Conservation (phyloP, 768 basidiomycete genomes). For the Trametes sanguinea region DNA sequence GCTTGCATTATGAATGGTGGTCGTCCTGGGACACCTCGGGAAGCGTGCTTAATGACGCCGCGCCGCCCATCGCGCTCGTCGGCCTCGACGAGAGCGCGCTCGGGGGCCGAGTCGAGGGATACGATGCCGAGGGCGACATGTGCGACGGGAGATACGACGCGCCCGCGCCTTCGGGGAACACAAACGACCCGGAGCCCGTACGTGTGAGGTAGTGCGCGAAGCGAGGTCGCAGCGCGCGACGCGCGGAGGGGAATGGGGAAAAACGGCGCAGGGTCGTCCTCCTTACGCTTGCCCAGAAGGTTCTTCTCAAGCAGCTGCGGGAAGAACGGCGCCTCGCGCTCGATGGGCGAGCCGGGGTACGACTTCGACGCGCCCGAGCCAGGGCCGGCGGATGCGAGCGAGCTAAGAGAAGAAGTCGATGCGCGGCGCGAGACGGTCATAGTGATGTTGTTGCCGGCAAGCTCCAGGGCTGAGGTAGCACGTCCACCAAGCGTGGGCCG, state of each 20-base stretch:
- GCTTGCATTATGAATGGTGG: constrained; percentile 21
- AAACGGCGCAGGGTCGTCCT: constrained; percentile 23
- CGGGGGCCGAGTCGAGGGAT: constrained; percentile 25
- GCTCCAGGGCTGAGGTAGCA: constrained; percentile 29
- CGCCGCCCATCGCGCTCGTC: constrained; percentile 27
- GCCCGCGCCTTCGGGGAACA: constrained; percentile 8
- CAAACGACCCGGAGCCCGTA: constrained; percentile 27
- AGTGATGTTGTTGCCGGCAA: constrained; percentile 21
- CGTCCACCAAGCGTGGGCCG: constrained; percentile 20
- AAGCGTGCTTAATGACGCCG: constrained; percentile 16
- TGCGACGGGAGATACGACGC: constrained; percentile 14
- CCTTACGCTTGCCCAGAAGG: constrained; percentile 25
- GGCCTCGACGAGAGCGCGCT: constrained; percentile 29
- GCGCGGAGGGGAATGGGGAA: constrained; percentile 26
- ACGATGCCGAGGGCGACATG: constrained; percentile 21
- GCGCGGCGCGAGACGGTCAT: constrained; percentile 30
- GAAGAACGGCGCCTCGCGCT: constrained; percentile 29
- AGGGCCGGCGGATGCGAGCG: constrained; percentile 23
- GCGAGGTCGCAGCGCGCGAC: constrained; percentile 21
- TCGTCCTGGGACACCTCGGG: constrained; percentile 12
- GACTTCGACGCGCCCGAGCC: constrained; percentile 19
- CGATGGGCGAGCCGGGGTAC: constrained; percentile 29
- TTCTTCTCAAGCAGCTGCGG: constrained; percentile 29
- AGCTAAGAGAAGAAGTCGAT: constrained; percentile 33
- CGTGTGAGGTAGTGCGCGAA: constrained; percentile 25